Percentiles rank a stretch among this genome's conserved stretches.
phyloP scores from a whole-genome alignment of 2,329 filamentous ascomycete genomes.

The Sarocladium strictum region DNA sequence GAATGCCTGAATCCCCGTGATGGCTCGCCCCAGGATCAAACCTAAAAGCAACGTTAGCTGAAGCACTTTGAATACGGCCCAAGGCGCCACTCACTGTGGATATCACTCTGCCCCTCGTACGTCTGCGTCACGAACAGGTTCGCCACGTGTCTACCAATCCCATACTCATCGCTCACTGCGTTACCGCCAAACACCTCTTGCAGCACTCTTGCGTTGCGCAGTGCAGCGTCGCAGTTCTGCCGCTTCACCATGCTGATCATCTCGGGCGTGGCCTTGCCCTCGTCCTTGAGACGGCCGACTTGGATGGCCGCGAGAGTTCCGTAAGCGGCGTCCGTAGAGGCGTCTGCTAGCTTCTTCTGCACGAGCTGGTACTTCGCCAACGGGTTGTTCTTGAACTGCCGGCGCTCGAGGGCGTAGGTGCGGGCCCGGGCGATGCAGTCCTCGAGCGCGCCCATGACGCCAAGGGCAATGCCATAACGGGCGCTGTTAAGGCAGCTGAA shows the following conservation, averaged over 20 bases:
- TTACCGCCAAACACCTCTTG: conserved; percentile 98
- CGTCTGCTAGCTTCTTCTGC: conserved; percentile 96
- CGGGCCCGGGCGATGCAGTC: conserved; percentile 79
- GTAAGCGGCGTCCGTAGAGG: conserved; percentile 82
- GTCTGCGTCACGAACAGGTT: conserved; percentile 97
- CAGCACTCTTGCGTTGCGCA: conserved; percentile 70
- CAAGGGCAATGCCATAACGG: conserved; percentile 88
- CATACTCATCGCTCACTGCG: conserved; percentile 95
- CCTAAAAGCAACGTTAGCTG: conserved; percentile 40
- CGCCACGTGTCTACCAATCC: conserved; percentile 88
- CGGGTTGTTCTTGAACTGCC: conserved; percentile 94
- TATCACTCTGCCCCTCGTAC: conserved; percentile 97
- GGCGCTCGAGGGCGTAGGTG: conserved; percentile 84
- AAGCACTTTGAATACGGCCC: conserved; percentile 3
- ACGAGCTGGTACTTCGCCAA: conserved; percentile 94
- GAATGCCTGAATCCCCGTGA: conserved; percentile 75
- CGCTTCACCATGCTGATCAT: conserved; percentile 98
- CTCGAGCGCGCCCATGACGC: conserved; percentile 88
- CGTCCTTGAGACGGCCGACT: conserved; percentile 88
- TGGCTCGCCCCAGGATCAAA: conserved; percentile 62
- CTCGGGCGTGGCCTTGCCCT: conserved; percentile 80
- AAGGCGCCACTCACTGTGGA: conserved; percentile 57
- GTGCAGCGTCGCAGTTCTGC: conserved; percentile 90
- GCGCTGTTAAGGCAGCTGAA: conserved; percentile 95
- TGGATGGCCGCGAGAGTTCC: conserved; percentile 87